Evolutionary conservation across 2,329 filamentous ascomycete genomes (phyloP), one percentile per base, ranked within the genome.

Genomic region (Lasiodiplodia citricola): DNA sequence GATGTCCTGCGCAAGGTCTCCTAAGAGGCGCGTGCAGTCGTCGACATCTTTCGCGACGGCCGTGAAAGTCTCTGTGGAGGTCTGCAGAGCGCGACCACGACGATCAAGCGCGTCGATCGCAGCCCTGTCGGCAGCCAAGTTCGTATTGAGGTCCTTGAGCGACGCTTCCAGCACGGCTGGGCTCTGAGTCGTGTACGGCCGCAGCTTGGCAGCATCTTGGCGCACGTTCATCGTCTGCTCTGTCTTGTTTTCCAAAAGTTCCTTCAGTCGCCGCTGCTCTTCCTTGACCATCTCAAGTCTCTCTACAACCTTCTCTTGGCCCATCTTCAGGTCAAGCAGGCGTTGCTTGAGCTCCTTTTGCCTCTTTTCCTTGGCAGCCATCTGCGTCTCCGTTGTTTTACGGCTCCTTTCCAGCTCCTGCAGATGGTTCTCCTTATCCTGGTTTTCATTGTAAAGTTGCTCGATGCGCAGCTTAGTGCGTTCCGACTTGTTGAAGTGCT

Each of bases 401-500:
- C 93, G 88, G 76, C 93, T 94, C 70, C 88, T 88, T 76, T 89
- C 89, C 87, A 98, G 92, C 68, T 96, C 92, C 66, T 91, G 89
- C 13, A 98, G 82, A 18, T 91, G 90, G 54, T 86, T 87, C 75
- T 96, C 92, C 82, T 96, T 92, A 60, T 94, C 91, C 77, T 97
- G 91, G 77, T 98, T 99, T 73, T 95, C 91, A 14, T 86, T 85
- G 76, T 94, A 94, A 11, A 98, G 84, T 23, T 90, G 87, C 81
- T 98, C 95, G 75, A 98, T 97, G 70, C 92, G 89, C 65, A 90
- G 85, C 81, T 97, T 97, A 1, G 92, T 94, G 69, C 88, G 88
- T 80, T 97, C 93, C 14, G 92, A 88, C 75, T 93, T 94, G 84
- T 97, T 96, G 83, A 96, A 96, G 81, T 98, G 92, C 78, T 96